phyloP scores from a whole-genome alignment of 306 rosid genomes.

The Biancaea sappan region DNA sequence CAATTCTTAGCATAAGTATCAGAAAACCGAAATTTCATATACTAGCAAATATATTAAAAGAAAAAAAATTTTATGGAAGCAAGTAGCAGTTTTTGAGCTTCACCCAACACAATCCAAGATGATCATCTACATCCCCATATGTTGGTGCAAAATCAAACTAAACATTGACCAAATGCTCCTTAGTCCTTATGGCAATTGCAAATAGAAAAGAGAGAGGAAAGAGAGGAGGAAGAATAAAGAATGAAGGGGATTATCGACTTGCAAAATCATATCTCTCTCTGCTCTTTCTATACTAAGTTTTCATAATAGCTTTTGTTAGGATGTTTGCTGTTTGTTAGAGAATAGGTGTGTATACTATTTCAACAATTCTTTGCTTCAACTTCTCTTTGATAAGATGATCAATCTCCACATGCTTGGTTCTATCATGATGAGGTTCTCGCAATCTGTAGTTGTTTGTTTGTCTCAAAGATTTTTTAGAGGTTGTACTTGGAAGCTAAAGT shows the following conservation, averaged over 20 bases:
- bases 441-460: too few relatives aligned
- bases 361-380: too few relatives aligned
- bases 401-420: too few relatives aligned
- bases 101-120: conserved; percentile 11
- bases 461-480: too few relatives aligned
- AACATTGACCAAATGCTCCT: background rate
- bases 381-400: too few relatives aligned
- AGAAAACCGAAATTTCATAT: background rate
- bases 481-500: too few relatives aligned
- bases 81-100: conserved; percentile 10
- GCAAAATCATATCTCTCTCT: too few relatives aligned
- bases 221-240: background rate
- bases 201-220: background rate
- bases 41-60: background rate
- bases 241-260: background rate
- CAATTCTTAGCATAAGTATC: background rate
- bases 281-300: too few relatives aligned
- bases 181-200: conserved; percentile 7
- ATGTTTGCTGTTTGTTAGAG: too few relatives aligned
- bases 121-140: background rate
- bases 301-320: too few relatives aligned
- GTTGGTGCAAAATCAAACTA: background rate
- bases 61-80: background rate
- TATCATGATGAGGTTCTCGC: too few relatives aligned
- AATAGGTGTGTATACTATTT: too few relatives aligned